A percentile compares a stretch with the other conserved stretches of the same genome.
These are phyloP conservation scores for Pyricularia grisea DNA, from an alignment of 2,329 filamentous ascomycete species.

Conservation along the genomic window DNA sequence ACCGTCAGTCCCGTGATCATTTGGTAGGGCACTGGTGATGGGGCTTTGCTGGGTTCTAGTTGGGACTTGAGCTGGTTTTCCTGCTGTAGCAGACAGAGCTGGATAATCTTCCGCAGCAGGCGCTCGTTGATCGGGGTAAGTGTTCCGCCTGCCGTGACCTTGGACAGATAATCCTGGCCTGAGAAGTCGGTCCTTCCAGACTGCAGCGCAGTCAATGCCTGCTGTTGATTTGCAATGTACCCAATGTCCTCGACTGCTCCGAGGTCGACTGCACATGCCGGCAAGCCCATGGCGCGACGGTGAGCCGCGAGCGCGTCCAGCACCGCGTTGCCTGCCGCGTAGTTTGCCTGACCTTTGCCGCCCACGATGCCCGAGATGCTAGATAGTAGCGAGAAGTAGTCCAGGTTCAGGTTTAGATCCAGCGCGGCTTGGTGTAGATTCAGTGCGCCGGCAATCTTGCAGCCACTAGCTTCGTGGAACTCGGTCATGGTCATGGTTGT, in stretches of 20 bases:
- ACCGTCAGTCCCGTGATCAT: constrained; percentile 6
- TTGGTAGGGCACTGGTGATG: constrained; percentile 5
- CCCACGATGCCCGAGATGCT: constrained; percentile 21
- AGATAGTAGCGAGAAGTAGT: constrained; percentile 25
- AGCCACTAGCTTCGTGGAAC: constrained; percentile 17
- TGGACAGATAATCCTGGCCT: constrained; percentile 4
- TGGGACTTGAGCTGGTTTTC: constrained; percentile 4
- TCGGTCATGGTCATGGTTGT: constrained; percentile 20
- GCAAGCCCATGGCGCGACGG: constrained; percentile 18
- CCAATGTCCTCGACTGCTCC: constrained; percentile 23
- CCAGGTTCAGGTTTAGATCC: constrained; percentile 11
- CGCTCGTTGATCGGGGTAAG: constrained; percentile 8
- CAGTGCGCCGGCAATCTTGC: constrained; percentile 24
- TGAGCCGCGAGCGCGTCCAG: constrained; percentile 27
- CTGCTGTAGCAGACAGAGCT: constrained; percentile 7
- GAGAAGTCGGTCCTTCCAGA: not conserved
- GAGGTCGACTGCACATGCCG: constrained; percentile 25
- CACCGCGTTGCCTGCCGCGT: constrained; percentile 28
- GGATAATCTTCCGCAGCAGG: constrained; percentile 8
- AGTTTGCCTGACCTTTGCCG: constrained; percentile 27
- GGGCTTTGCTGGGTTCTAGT: not conserved
- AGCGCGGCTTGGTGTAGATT: constrained; percentile 19
- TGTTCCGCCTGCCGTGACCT: constrained; percentile 4
- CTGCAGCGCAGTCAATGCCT: not conserved
- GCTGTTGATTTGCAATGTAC: constrained; percentile 9